These are phyloP conservation scores for Lumnitzera racemosa DNA, from an alignment of 345 rosid species.

Conservation along the genomic window DNA sequence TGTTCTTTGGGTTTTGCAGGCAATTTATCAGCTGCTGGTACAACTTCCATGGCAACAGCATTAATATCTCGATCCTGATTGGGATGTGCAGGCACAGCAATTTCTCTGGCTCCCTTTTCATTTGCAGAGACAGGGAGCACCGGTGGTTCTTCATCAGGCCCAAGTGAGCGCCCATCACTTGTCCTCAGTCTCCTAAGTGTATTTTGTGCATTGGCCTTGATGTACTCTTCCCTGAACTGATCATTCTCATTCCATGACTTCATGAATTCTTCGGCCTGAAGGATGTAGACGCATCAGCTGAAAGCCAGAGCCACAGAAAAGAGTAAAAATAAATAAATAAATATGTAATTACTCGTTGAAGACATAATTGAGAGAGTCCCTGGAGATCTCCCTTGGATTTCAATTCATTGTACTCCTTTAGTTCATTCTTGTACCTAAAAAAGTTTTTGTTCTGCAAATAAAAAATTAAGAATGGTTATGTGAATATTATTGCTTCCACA, in stretches of 20 bases:
- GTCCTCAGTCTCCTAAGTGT: slow-evolving; percentile 69
- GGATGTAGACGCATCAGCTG: neutral
- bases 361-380: slow-evolving; percentile 49
- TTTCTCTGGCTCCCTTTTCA: slow-evolving; percentile 30
- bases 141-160: slow-evolving; percentile 69
- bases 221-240: slow-evolving; percentile 61
- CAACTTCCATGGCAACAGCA: slow-evolving; percentile 22
- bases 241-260: slow-evolving; percentile 52
- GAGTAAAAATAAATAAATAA: neutral
- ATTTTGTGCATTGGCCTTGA: slow-evolving; percentile 48
- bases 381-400: slow-evolving; percentile 45
- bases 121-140: slow-evolving; percentile 20
- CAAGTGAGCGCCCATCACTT: slow-evolving; percentile 75
- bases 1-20: slow-evolving; percentile 26
- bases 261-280: slow-evolving; percentile 64
- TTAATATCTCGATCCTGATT: slow-evolving; percentile 22
- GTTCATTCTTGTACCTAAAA: slow-evolving; percentile 55
- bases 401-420: slow-evolving; percentile 45
- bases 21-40: slow-evolving; percentile 24
- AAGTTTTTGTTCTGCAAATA: slow-evolving; percentile 50
- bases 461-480: neutral
- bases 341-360: slow-evolving; percentile 46
- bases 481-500: neutral
- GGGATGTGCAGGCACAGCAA: slow-evolving; percentile 10
- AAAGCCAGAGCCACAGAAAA: slow-evolving; percentile 2